phyloP scores from a whole-genome alignment of 1,139 yeast species.

The Yamadazyma friedrichii region DNA sequence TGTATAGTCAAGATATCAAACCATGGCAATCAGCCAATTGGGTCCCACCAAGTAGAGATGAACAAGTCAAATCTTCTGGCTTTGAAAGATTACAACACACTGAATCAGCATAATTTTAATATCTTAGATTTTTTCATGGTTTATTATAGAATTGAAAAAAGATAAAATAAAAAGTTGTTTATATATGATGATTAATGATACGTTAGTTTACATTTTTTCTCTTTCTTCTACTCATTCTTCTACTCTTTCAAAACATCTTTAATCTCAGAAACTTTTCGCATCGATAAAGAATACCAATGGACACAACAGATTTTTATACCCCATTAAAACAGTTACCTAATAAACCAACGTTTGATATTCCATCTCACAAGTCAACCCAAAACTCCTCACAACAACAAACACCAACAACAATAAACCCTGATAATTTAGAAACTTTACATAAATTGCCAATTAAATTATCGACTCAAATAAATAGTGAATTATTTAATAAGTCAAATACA shows the following conservation, averaged over 20 bases:
- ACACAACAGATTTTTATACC: conserved; percentile 13
- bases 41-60: conserved; percentile 40
- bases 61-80: conserved; percentile 16
- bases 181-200: conserved; percentile 3
- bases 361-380: conserved; percentile 2
- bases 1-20: conserved; percentile 30
- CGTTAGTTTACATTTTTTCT: not conserved
- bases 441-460: not conserved
- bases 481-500: no score
- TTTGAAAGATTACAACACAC: conserved; percentile 8
- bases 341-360: conserved; percentile 6
- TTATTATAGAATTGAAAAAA: not conserved
- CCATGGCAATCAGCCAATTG: conserved; percentile 50
- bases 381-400: not conserved
- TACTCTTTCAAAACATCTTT: not conserved
- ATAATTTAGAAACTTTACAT: not conserved
- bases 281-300: conserved; percentile 1
- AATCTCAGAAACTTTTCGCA: not conserved
- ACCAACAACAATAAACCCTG: no score
- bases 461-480: not conserved
- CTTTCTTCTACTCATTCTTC: not conserved
- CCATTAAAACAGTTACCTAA: conserved; percentile 16
- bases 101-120: conserved; percentile 3
- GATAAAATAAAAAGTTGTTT: conserved; percentile 1
- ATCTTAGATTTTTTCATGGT: no score